Evolutionary conservation across 495 filamentous ascomycete genomes (phyloP).

Genomic region (Rusavskia elegans): DNA sequence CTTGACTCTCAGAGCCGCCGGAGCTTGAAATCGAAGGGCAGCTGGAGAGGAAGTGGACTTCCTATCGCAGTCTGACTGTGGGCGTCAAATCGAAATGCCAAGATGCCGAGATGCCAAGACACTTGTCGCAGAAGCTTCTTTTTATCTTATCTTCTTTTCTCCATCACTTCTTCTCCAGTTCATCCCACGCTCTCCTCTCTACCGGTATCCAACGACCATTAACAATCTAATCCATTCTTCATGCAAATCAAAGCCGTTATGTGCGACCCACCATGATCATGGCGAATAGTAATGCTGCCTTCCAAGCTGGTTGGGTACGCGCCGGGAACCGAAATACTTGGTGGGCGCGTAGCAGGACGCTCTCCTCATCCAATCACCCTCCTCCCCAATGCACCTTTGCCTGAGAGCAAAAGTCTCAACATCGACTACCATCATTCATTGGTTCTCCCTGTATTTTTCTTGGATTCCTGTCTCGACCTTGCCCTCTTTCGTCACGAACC

Average conservation of each 20-base stretch:
- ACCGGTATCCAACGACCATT: not conserved
- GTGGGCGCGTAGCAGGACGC: not conserved
- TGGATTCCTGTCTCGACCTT: not conserved
- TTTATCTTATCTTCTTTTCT: not conserved
- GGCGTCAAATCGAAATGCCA: too few relatives aligned
- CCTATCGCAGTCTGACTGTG: too few relatives aligned
- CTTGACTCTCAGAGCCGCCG: too few relatives aligned
- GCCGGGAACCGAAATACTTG: not conserved
- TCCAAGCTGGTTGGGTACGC: not conserved
- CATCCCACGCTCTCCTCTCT: not conserved
- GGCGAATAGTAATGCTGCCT: not conserved
- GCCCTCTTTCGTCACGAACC: not conserved
- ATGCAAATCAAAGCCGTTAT: not conserved
- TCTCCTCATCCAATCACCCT: constrained; percentile 5
- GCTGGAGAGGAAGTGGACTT: too few relatives aligned
- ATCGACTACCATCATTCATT: not conserved
- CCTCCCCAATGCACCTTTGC: not conserved
- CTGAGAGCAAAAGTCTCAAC: not conserved
- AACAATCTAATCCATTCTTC: not conserved
- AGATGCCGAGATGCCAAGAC: not conserved
- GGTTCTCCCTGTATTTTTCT: not conserved
- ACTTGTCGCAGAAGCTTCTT: not conserved
- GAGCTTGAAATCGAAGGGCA: too few relatives aligned
- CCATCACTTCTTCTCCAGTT: not conserved
- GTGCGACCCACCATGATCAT: not conserved